phyloP scores from a whole-genome alignment of 306 rosid genomes.

The Acacia acuminata region DNA sequence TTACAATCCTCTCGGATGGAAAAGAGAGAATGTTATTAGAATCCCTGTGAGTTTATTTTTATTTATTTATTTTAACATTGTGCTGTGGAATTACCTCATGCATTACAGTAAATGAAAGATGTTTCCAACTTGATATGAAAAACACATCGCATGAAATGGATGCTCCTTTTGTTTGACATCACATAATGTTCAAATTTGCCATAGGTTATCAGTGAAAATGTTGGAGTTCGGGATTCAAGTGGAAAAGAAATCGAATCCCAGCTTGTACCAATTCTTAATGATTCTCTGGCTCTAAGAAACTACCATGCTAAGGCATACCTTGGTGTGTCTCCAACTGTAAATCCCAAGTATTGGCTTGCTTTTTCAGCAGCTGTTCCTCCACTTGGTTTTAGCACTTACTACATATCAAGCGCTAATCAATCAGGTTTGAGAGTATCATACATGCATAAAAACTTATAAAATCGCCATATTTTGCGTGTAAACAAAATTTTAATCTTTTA shows the following conservation, averaged over 20 bases:
- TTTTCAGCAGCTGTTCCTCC: constrained; percentile 82
- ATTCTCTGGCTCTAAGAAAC: constrained; percentile 50
- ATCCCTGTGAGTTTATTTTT: constrained; percentile 65
- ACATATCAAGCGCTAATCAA: constrained; percentile 49
- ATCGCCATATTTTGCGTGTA: neutral
- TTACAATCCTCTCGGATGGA: constrained; percentile 88
- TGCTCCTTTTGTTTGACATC: constrained; percentile 23
- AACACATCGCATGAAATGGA: constrained; percentile 16
- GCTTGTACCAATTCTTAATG: constrained; percentile 63
- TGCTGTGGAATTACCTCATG: neutral
- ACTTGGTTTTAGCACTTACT: constrained; percentile 86
- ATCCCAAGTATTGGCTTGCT: constrained; percentile 73
- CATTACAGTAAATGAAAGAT: neutral
- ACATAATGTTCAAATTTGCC: constrained; percentile 29
- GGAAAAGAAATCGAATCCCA: constrained; percentile 78
- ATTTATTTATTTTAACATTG: neutral
- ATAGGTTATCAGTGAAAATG: constrained; percentile 61
- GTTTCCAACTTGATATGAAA: neutral
- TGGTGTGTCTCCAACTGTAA: constrained; percentile 55
- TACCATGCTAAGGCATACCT: constrained; percentile 57
- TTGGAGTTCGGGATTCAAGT: constrained; percentile 61
- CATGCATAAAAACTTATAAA: neutral
- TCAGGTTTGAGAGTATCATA: constrained; percentile 31
- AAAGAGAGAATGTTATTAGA: constrained; percentile 73
- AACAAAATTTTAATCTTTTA: neutral